Conservation (phyloP, 495 filamentous ascomycete genomes). For the Friedmanniomyces simplex region DNA sequence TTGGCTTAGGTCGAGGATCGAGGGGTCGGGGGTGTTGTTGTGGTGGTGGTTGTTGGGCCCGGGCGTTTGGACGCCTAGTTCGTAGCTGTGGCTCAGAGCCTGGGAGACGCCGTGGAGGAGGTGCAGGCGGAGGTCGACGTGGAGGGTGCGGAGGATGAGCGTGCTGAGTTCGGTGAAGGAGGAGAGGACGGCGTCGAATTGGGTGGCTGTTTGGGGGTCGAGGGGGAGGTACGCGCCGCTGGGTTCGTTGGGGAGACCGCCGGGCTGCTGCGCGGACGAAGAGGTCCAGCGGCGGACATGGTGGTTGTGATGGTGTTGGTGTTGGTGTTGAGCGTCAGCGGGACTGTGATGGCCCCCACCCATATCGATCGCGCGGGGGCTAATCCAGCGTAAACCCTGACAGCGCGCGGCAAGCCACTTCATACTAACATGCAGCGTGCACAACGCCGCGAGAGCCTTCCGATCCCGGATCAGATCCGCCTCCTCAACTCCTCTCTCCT, state of each 20-base stretch:
- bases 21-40: slow-evolving; percentile 69
- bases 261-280: slow-evolving; percentile 42
- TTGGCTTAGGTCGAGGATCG: slow-evolving; percentile 65
- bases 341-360: slow-evolving; percentile 24
- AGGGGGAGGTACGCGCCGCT: slow-evolving; percentile 67
- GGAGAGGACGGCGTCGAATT: slow-evolving; percentile 75
- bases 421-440: slow-evolving; percentile 91
- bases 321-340: slow-evolving; percentile 19
- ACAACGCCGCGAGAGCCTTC: slow-evolving; percentile 72
- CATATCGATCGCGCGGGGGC: slow-evolving; percentile 33
- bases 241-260: neutral
- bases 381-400: slow-evolving; percentile 63
- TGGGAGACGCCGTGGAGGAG: slow-evolving; percentile 48
- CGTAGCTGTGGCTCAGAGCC: slow-evolving; percentile 39
- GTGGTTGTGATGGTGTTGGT: slow-evolving; percentile 9
- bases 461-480: slow-evolving; percentile 82
- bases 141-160: slow-evolving; percentile 69
- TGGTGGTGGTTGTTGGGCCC: neutral
- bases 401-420: slow-evolving; percentile 88
- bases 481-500: slow-evolving; percentile 51
- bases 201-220: slow-evolving; percentile 70
- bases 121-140: slow-evolving; percentile 75
- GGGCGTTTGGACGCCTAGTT: slow-evolving; percentile 38
- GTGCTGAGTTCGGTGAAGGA: slow-evolving; percentile 68
- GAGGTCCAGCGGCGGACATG: slow-evolving; percentile 67